phyloP scores from a whole-genome alignment of 139 green algal species.

The Parachlorella kessleri region DNA sequence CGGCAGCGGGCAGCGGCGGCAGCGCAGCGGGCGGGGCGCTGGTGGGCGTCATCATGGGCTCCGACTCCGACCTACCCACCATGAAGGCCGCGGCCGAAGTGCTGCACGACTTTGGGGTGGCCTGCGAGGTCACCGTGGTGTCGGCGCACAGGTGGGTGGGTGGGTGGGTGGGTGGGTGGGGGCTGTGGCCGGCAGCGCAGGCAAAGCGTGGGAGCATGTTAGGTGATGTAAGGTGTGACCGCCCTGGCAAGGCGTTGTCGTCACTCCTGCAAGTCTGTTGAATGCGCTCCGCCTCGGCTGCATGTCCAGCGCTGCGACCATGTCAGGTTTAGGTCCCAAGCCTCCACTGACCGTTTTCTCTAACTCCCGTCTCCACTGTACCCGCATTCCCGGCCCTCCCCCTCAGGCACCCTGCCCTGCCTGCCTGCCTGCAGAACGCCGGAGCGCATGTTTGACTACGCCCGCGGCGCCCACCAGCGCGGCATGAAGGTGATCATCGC shows the following conservation, averaged over 20 bases:
- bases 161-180: not conserved
- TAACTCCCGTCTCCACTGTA: not conserved
- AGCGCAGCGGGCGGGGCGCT: constrained; percentile 1
- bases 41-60: constrained; percentile 99
- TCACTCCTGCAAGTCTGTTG: not conserved
- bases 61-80: constrained; percentile 91
- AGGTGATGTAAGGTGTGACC: too few species aligned
- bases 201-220: too few species aligned
- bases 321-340: too few species aligned
- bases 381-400: not conserved
- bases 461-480: constrained; percentile 66
- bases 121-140: constrained; percentile 87
- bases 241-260: too few species aligned
- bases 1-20: not conserved
- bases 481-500: constrained; percentile 92
- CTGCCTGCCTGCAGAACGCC: constrained; percentile 69
- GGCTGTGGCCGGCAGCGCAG: too few species aligned
- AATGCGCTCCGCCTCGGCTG: too few species aligned
- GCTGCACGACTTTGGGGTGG: constrained; percentile 80
- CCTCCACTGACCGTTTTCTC: not conserved
- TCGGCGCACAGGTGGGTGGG: constrained; percentile 78
- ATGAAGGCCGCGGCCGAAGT: constrained; percentile 87
- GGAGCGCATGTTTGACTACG: constrained; percentile 94
- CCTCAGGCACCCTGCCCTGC: not conserved
- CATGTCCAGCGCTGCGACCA: too few species aligned